Conservation (phyloP, 2,329 filamentous ascomycete species). For the Colletotrichum coccodes region DNA sequence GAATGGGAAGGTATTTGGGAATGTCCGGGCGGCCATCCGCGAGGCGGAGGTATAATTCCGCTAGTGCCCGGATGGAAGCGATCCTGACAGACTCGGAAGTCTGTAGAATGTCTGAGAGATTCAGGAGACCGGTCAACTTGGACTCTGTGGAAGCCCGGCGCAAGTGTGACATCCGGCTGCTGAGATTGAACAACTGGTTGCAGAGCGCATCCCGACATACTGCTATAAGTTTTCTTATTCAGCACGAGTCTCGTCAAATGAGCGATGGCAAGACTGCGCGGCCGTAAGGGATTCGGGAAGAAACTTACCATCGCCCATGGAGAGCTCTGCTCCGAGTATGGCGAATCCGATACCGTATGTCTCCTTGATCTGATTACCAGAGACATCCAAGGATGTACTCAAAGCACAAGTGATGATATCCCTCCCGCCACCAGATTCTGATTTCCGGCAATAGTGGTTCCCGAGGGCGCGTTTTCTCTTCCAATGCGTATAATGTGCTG, state of each 20-base stretch:
- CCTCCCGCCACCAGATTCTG: constrained; percentile 11
- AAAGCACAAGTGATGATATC: constrained; percentile 43
- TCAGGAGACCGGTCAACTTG: constrained; percentile 37
- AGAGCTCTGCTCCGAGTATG: constrained; percentile 47
- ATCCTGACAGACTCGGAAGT: constrained; percentile 47
- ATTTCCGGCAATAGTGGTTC: constrained; percentile 44
- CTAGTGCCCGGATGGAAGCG: constrained; percentile 43
- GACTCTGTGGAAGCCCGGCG: constrained; percentile 35
- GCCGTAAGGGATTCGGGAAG: neutral
- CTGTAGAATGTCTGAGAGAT: constrained; percentile 44
- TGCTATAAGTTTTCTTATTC: neutral
- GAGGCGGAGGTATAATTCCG: constrained; percentile 48
- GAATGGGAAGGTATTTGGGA: constrained; percentile 40
- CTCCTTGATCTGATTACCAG: constrained; percentile 42
- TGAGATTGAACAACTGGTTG: constrained; percentile 39
- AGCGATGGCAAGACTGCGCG: neutral
- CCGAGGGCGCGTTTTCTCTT: constrained; percentile 42
- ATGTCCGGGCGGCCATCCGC: constrained; percentile 40
- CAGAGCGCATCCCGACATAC: constrained; percentile 42
- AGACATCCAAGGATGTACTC: constrained; percentile 46
- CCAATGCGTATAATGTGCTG: constrained; percentile 46
- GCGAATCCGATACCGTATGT: constrained; percentile 45
- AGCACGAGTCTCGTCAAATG: constrained; percentile 34
- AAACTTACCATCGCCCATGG: constrained; percentile 46
- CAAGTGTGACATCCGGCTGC: constrained; percentile 40